Percentiles rank a stretch among this genome's conserved stretches.
Conservation (phyloP, 2,329 filamentous ascomycete species). For the Xylariales sp. region DNA sequence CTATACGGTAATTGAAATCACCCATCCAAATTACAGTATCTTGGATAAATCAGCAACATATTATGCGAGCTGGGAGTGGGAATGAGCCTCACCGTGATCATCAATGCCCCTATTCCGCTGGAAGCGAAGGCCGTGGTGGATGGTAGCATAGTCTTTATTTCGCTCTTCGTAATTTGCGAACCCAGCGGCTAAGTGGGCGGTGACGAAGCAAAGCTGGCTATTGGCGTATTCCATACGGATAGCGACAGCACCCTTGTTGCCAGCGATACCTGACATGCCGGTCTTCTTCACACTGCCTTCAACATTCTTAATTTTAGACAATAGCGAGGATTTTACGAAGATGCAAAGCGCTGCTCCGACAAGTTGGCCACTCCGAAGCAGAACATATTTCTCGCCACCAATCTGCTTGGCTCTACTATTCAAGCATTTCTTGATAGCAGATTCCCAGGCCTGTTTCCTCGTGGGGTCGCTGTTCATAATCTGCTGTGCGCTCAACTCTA, state of each 20-base stretch:
- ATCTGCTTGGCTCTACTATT: constrained; percentile 64
- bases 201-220: constrained; percentile 91
- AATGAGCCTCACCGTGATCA: constrained; percentile 63
- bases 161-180: constrained; percentile 96
- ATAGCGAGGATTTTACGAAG: constrained; percentile 75
- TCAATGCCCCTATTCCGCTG: constrained; percentile 88
- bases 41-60: constrained; percentile 22
- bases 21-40: constrained; percentile 88
- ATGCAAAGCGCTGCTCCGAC: constrained; percentile 91
- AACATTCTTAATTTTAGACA: constrained; percentile 88
- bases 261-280: constrained; percentile 93
- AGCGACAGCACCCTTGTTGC: constrained; percentile 95
- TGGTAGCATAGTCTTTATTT: constrained; percentile 88
- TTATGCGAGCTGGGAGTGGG: not conserved
- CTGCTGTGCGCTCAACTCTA: constrained; percentile 94
- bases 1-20: constrained; percentile 98
- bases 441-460: constrained; percentile 81
- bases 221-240: constrained; percentile 94
- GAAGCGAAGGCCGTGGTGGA: constrained; percentile 81
- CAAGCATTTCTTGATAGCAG: constrained; percentile 70
- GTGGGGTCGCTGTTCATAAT: constrained; percentile 98
- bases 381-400: constrained; percentile 75
- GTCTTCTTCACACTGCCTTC: constrained; percentile 93
- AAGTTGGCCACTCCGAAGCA: constrained; percentile 86
- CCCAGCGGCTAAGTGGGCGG: constrained; percentile 90